Base-by-base conservation (phyloP, 2,329 filamentous ascomycete species). In the Diaporthe humulicola region DNA sequence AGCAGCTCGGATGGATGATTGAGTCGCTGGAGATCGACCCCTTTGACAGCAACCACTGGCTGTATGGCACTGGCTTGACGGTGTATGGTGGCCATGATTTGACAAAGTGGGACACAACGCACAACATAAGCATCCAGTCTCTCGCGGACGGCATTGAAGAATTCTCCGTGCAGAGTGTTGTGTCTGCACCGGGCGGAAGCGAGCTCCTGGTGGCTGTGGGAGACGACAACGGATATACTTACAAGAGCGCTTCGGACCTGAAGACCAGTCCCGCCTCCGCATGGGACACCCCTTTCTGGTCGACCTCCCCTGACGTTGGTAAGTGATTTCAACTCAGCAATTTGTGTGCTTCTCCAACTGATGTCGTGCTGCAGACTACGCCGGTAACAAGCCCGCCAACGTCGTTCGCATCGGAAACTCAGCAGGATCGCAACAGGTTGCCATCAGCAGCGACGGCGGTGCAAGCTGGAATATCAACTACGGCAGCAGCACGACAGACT, bases 1-100 rank as follows among this genome's bases (percentile, higher is more conserved):
- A 90, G 81, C 84, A 84, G 40, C 80, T 91, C 4, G 90, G 90
- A 1, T 91, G 90, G 89, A 91, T 91, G 90, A 88, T 91, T 12
- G 90, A 91, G 78, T 82, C 86, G 0, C 80, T 91, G 10, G 88
- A 88, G 30, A 91, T 92, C 67, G 85, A 91, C 78, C 90, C 90
- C 0, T 85, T 87, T 36, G 89, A 92, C 77, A 90, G 88, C 73
- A 85, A 91, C 78, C 89, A 91, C 79, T 91, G 89, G 88, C 81
- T 91, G 0, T 92, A 91, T 74, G 89, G 88, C n/a, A 92, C 90
- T 0, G 90, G 90, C 19, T 80, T 83, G 28, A 81, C 81, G 0
- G 67, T 82, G 4, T 81, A 77, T 61, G 81, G 81, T n/a, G 87
- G 89, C 1, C 86, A 87, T 70, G 88, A 90, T 74, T 81, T 90